These are phyloP conservation scores for Lachnellula cervina DNA, from an alignment of 2,329 filamentous ascomycete genomes.

Conservation along the genomic window DNA sequence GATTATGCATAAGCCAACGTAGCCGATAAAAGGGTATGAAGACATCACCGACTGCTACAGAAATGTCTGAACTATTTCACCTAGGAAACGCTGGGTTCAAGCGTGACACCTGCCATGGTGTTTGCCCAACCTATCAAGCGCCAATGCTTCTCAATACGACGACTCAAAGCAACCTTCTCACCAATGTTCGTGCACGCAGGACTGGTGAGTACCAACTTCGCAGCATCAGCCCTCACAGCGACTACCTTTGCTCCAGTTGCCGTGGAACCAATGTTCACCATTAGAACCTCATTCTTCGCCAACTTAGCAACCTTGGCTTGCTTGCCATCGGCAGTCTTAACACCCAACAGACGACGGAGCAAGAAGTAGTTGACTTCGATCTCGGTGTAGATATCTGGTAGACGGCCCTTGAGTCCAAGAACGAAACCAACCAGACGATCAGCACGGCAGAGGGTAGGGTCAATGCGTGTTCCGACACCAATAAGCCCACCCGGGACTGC, in stretches of 20 bases:
- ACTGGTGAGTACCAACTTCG: constrained; percentile 87
- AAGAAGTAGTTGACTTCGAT: constrained; percentile 99
- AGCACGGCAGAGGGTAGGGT: constrained; percentile 95
- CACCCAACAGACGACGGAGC: constrained; percentile 86
- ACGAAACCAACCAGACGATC: constrained; percentile 99
- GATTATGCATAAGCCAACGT: background rate
- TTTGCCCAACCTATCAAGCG: constrained; percentile 89
- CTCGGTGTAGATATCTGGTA: constrained; percentile 96
- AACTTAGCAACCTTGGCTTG: constrained; percentile 99
- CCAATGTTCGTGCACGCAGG: constrained; percentile 95
- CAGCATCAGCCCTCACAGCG: constrained; percentile 95
- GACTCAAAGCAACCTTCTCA: constrained; percentile 93
- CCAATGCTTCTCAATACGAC: constrained; percentile 99
- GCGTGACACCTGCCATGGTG: constrained; percentile 31
- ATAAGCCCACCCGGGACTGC: constrained; percentile 96
- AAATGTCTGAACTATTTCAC: background rate
- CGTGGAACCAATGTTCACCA: constrained; percentile 99
- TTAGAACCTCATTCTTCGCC: constrained; percentile 96
- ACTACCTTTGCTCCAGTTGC: constrained; percentile 96
- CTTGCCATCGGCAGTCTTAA: constrained; percentile 96
- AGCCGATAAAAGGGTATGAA: background rate
- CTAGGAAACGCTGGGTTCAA: constrained; percentile 31
- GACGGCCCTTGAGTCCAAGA: constrained; percentile 84
- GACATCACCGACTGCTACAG: background rate
- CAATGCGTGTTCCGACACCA: constrained; percentile 95